phyloP scores from a whole-genome alignment of 2,329 filamentous ascomycete genomes.

The Biscogniauxia marginata region DNA sequence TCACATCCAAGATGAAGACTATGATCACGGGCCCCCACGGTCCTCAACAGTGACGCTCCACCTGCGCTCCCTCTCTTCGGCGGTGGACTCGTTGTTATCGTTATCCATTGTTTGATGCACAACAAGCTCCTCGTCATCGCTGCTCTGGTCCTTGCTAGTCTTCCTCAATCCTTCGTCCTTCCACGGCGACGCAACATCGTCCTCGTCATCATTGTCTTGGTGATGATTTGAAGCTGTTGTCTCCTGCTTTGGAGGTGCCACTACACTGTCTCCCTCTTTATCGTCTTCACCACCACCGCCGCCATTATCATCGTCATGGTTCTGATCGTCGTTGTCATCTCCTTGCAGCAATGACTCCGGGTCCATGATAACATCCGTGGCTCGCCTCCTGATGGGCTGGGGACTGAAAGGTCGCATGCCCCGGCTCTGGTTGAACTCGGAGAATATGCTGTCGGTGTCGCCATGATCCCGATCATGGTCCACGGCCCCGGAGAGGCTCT shows the following conservation, averaged over 20 bases:
- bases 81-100: constrained; percentile 8
- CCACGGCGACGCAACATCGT: constrained; percentile 22
- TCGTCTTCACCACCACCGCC: constrained; percentile 17
- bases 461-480: constrained; percentile 35
- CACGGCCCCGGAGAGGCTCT: constrained; percentile 54
- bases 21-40: neutral
- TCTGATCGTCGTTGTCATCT: constrained; percentile 18
- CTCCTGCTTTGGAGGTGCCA: neutral
- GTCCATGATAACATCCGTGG: constrained; percentile 33
- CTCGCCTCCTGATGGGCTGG: constrained; percentile 41
- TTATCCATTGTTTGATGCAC: neutral
- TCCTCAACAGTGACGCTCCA: constrained; percentile 1
- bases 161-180: constrained; percentile 23
- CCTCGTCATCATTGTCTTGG: constrained; percentile 5
- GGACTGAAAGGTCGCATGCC: constrained; percentile 61
- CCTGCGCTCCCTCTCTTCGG: constrained; percentile 11
- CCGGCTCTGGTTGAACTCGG: constrained; percentile 53
- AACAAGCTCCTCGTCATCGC: constrained; percentile 1
- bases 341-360: constrained; percentile 30
- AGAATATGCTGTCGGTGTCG: constrained; percentile 53
- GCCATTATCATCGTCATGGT: neutral
- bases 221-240: constrained; percentile 6
- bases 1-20: no score
- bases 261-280: constrained; percentile 6
- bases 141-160: constrained; percentile 8